Base-by-base conservation (phyloP, 164 flowering plant species). In the Aristolochia californica region DNA sequence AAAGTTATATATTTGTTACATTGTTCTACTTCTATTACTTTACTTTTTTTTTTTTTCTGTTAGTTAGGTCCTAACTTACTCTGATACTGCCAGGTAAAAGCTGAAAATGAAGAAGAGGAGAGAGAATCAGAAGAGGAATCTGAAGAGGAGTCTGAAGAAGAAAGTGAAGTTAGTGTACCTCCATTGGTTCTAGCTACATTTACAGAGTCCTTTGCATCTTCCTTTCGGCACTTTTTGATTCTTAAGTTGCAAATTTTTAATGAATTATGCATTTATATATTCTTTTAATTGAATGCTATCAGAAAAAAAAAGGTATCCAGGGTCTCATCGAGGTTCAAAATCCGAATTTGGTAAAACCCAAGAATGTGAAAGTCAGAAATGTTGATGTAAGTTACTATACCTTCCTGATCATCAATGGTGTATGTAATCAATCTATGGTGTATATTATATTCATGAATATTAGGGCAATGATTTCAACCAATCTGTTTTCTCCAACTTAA, bases 321-420 rank as follows among this genome's bases (percentile, higher is more conserved):
- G 88, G 95, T 56, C 43, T 90, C 50, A 90, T 90, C 59, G 76
- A 87, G 75, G 78, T 87, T 62, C 80, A 85, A 43, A 90, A 90
- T 71, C 97, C 97, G 48, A 90, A 87, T 74, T 61, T 87, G 72
- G 90, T 67, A 13, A 85, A 83, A 72, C 66, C 76, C 23, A 90
- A 85, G 80, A 83, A 62, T 57, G 7, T 87, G 79, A 90, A 83
- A 80, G 97, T 95, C 30, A 85, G 66, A 61, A 79, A 88, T 71
- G 63, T 74, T 65, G 96, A 88, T 72, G 93, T 88, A 70, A 75
- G 83, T 66, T 56, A 45, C 23, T 18, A 23, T 26, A 17, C n/a
- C 45, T 62, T 44, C n/a, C 13, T 43, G 3, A 43, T 14, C 13
- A n/a, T 48, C 8, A 4, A 38, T 22, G 45, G 2, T 45, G 20